These are phyloP conservation scores for Helicostylum pulchrum DNA, from an alignment of 192 early-diverging fungal genomes.

Conservation along the genomic window DNA sequence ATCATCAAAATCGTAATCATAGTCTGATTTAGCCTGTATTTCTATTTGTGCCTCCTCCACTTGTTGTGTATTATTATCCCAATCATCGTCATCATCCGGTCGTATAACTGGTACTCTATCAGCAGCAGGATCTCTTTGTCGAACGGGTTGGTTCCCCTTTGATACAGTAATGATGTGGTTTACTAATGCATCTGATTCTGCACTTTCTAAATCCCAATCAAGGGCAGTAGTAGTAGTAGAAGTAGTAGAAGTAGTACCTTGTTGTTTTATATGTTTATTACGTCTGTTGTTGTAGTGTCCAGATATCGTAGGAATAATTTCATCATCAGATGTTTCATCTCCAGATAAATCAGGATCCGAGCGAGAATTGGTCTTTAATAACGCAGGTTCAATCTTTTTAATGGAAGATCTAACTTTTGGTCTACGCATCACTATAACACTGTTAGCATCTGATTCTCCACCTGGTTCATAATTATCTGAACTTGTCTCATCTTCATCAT, in stretches of 20 bases:
- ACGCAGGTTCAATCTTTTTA: slow-evolving; percentile 12
- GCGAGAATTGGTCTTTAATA: slow-evolving; percentile 8
- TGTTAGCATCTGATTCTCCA: background rate
- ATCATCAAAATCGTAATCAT: slow-evolving; percentile 3
- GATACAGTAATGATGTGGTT: slow-evolving; percentile 3
- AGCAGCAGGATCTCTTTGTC: slow-evolving; percentile 1
- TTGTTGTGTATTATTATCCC: background rate
- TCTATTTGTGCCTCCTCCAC: too few species aligned
- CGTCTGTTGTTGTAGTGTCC: background rate
- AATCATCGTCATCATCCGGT: background rate
- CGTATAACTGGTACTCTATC: slow-evolving; percentile 1
- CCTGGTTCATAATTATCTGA: slow-evolving; percentile 7
- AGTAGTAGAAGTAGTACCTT: background rate
- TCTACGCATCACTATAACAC: background rate
- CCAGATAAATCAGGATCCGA: slow-evolving; percentile 2
- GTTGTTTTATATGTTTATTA: background rate
- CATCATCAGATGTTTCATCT: background rate
- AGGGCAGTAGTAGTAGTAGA: background rate
- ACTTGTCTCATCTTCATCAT: background rate
- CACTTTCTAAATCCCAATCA: slow-evolving; percentile 10
- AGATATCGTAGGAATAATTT: background rate
- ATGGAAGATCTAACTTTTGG: slow-evolving; percentile 12
- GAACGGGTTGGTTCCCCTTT: slow-evolving; percentile 1
- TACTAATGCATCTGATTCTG: slow-evolving; percentile 9
- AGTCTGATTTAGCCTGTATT: slow-evolving; percentile 2